Conservation (phyloP, 2,329 filamentous ascomycete species). For the Westerdykella aurantiaca region DNA sequence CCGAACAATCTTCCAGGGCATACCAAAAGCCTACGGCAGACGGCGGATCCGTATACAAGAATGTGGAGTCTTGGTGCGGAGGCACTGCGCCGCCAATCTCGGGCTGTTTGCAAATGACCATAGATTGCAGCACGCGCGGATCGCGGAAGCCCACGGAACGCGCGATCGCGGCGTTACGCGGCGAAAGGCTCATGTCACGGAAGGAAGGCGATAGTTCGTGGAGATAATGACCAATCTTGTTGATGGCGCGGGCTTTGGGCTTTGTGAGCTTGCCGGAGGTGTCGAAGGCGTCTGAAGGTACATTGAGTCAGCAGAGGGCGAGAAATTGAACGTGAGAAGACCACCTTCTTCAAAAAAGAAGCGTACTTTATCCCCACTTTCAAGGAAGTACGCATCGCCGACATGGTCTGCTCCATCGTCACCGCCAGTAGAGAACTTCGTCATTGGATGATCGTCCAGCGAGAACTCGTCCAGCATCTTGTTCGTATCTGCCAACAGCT, state of each 20-base stretch:
- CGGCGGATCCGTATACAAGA: slow-evolving; percentile 83
- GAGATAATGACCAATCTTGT: slow-evolving; percentile 54
- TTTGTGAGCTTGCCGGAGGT: slow-evolving; percentile 59
- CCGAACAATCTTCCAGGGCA: slow-evolving; percentile 84
- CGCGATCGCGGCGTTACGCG: slow-evolving; percentile 59
- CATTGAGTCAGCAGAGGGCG: neutral
- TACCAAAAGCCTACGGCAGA: slow-evolving; percentile 96
- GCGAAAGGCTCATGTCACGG: slow-evolving; percentile 49
- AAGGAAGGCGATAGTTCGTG: slow-evolving; percentile 44
- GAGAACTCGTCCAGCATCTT: slow-evolving; percentile 68
- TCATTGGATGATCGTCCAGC: slow-evolving; percentile 83
- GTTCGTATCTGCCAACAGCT: slow-evolving; percentile 69
- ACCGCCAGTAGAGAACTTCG: slow-evolving; percentile 83
- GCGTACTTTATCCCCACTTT: slow-evolving; percentile 81
- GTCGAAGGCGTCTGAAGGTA: slow-evolving; percentile 64
- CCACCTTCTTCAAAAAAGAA: slow-evolving; percentile 89
- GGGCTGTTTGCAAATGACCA: slow-evolving; percentile 98
- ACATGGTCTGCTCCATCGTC: slow-evolving; percentile 65
- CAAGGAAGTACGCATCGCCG: slow-evolving; percentile 90
- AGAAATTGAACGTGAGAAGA: neutral
- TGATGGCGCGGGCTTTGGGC: slow-evolving; percentile 79
- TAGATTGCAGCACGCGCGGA: slow-evolving; percentile 78
- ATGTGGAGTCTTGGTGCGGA: slow-evolving; percentile 87
- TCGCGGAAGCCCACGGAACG: slow-evolving; percentile 66
- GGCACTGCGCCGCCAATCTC: slow-evolving; percentile 90